Evolutionary conservation across 441 rosid genomes (phyloP).

Genomic region (Gossypium lobatum): DNA sequence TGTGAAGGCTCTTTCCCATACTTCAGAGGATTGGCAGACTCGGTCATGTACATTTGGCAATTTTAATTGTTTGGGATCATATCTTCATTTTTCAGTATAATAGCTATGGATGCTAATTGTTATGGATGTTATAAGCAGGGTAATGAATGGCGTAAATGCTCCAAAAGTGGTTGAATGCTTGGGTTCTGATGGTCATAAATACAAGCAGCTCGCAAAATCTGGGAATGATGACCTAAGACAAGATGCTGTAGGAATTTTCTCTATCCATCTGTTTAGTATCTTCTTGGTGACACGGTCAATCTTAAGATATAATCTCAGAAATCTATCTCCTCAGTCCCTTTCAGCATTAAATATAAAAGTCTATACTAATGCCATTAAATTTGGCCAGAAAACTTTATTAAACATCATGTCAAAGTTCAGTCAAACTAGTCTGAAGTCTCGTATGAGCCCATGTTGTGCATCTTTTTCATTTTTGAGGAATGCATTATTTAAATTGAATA

Average conservation of each 20-base stretch:
- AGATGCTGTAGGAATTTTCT: constrained; percentile 75
- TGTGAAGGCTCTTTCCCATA: constrained; percentile 77
- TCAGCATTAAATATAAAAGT: neutral
- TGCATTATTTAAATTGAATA: neutral
- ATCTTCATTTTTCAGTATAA: constrained; percentile 8
- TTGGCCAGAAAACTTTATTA: constrained; percentile 2
- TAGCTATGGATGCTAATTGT: constrained; percentile 16
- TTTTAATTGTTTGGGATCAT: constrained; percentile 19
- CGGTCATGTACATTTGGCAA: constrained; percentile 49
- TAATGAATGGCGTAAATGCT: constrained; percentile 96
- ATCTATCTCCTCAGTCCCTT: neutral
- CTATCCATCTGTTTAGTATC: constrained; percentile 2
- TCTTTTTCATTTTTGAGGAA: too few species aligned
- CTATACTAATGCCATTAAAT: neutral
- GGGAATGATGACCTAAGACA: constrained; percentile 99
- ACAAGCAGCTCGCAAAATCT: constrained; percentile 95
- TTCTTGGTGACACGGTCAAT: neutral
- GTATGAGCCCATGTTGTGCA: neutral
- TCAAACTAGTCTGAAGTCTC: neutral
- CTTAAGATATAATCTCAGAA: neutral
- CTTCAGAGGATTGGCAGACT: constrained; percentile 81
- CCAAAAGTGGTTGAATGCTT: constrained; percentile 93
- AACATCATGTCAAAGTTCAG: neutral
- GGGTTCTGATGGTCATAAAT: constrained; percentile 89
- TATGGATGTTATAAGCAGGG: constrained; percentile 42